phyloP scores from a whole-genome alignment of 2,329 filamentous ascomycete genomes.

The Apiospora phragmitis region DNA sequence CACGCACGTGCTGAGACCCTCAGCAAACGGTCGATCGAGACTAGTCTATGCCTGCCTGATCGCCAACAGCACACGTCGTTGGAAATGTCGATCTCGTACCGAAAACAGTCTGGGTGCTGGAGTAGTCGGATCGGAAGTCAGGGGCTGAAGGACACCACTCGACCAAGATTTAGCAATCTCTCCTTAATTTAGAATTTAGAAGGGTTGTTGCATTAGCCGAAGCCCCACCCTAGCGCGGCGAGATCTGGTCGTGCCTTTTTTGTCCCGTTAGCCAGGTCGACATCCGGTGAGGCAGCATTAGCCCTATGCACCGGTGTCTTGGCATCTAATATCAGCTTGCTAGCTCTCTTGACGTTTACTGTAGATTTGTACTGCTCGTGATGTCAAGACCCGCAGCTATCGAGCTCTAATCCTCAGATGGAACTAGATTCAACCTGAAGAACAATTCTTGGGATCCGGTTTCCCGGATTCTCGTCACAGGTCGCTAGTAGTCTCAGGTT shows the following conservation, averaged over 20 bases:
- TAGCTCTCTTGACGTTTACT: neutral
- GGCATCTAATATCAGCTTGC: neutral
- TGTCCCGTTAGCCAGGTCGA: neutral
- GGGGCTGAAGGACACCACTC: neutral
- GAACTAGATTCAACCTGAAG: neutral
- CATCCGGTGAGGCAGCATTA: conserved; percentile 1
- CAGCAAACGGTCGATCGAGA: neutral
- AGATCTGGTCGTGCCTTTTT: neutral
- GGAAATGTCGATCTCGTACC: neutral
- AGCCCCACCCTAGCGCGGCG: neutral
- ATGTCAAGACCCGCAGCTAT: neutral
- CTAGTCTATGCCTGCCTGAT: neutral
- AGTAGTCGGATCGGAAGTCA: neutral
- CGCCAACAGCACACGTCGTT: neutral
- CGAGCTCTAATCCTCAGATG: neutral
- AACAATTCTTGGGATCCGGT: neutral
- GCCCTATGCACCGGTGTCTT: neutral
- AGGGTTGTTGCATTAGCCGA: neutral
- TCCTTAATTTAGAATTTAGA: neutral
- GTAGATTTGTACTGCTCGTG: neutral
- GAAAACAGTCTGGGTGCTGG: neutral
- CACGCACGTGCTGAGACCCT: neutral
- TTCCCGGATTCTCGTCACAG: neutral
- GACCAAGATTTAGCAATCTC: conserved; percentile 1
- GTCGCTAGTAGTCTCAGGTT: neutral